Evolutionary conservation across 2,329 filamentous ascomycete genomes (phyloP).

Genomic region (Alternaria ventricosa): DNA sequence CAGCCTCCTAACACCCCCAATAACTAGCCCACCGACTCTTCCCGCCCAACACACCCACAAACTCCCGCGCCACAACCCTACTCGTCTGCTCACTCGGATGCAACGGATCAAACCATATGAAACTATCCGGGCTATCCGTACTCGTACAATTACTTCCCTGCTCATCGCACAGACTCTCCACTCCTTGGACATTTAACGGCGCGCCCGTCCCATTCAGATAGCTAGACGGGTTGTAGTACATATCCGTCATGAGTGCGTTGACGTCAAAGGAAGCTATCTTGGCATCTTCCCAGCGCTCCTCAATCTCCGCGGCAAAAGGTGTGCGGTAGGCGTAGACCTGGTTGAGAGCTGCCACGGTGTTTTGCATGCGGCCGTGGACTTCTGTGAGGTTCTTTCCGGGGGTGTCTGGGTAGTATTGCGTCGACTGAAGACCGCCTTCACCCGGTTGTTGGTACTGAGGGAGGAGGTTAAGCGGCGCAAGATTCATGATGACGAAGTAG

Average conservation of each 20-base stretch:
- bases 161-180: constrained; percentile 61
- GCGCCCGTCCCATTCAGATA: constrained; percentile 67
- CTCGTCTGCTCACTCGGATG: constrained; percentile 73
- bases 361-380: constrained; percentile 59
- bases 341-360: constrained; percentile 60
- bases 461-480: constrained; percentile 69
- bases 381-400: constrained; percentile 56
- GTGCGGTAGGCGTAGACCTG: constrained; percentile 60
- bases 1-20: constrained; percentile 35
- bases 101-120: constrained; percentile 75
- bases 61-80: constrained; percentile 63
- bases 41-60: constrained; percentile 62
- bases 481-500: constrained; percentile 75
- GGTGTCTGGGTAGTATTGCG: constrained; percentile 58
- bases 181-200: constrained; percentile 68
- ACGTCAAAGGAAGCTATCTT: constrained; percentile 72
- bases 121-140: constrained; percentile 59
- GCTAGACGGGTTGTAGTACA: constrained; percentile 64
- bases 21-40: constrained; percentile 56
- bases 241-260: constrained; percentile 67
- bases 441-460: constrained; percentile 68
- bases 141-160: constrained; percentile 48
- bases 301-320: constrained; percentile 54
- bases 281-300: constrained; percentile 59
- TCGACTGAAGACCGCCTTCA: constrained; percentile 52